A percentile compares a stretch with the other conserved stretches of the same genome.
These are phyloP conservation scores for Houttuynia cordata DNA, from an alignment of 164 flowering plant species.

Conservation along the genomic window DNA sequence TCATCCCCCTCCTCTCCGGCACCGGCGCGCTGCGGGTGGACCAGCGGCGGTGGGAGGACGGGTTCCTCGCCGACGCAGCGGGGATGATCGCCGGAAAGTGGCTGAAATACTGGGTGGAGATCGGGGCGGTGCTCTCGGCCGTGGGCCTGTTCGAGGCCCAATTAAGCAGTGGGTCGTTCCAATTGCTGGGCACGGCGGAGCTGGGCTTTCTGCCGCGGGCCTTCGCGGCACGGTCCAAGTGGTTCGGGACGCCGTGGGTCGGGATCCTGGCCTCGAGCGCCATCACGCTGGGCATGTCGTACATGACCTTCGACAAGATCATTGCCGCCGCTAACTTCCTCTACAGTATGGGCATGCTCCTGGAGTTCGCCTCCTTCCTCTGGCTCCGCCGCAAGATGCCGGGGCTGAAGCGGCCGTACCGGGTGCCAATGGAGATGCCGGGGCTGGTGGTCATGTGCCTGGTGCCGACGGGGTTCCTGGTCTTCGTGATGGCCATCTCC, in stretches of 20 bases:
- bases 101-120: constrained; percentile 42
- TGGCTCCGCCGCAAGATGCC: constrained; percentile 44
- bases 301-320: constrained; percentile 28
- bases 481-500: constrained; percentile 35
- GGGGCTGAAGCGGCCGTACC: constrained; percentile 29
- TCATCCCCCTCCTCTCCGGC: constrained; percentile 42
- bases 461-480: constrained; percentile 43
- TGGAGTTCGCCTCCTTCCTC: constrained; percentile 48
- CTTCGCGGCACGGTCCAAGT: constrained; percentile 22
- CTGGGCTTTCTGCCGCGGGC: constrained; percentile 31
- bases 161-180: constrained; percentile 41
- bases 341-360: constrained; percentile 53
- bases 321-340: constrained; percentile 49
- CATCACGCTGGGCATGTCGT: constrained; percentile 34
- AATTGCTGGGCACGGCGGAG: constrained; percentile 50
- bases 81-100: constrained; percentile 42
- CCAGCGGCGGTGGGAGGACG: constrained; percentile 39
- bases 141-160: constrained; percentile 58
- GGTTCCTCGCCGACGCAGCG: constrained; percentile 45
- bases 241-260: constrained; percentile 53
- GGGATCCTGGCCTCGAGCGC: constrained; percentile 31
- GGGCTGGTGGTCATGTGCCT: constrained; percentile 37
- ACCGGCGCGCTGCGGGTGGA: constrained; percentile 32
- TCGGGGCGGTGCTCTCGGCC: constrained; percentile 36
- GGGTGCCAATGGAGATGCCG: constrained; percentile 26